Conservation (phyloP, 2,329 filamentous ascomycete genomes). For the Diaporthe eres region DNA sequence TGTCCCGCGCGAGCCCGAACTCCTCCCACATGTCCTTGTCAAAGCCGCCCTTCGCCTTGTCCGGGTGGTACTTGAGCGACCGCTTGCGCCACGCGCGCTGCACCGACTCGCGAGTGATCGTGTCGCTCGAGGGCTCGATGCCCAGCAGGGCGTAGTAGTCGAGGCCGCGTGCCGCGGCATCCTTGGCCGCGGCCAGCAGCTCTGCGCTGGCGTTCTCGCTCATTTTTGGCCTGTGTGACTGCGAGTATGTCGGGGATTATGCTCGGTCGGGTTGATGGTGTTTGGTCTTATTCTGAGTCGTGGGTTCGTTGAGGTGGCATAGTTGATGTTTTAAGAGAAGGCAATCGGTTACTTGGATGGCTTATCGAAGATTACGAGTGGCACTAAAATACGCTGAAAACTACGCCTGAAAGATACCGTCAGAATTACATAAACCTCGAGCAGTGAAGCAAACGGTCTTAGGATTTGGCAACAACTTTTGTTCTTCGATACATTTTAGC, state of each 20-base stretch:
- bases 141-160: conserved; percentile 86
- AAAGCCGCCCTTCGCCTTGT: conserved; percentile 84
- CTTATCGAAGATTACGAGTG: conserved; percentile 30
- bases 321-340: not conserved
- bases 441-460: not conserved
- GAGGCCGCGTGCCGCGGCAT: conserved; percentile 71
- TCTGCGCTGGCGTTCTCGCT: conserved; percentile 55
- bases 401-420: conserved; percentile 13
- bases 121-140: conserved; percentile 69
- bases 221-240: conserved; percentile 7
- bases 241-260: not conserved
- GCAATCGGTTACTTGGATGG: not conserved
- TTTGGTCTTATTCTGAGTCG: not conserved
- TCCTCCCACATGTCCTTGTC: conserved; percentile 88
- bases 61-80: conserved; percentile 92
- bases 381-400: not conserved
- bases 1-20: conserved; percentile 87
- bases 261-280: not conserved
- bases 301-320: not conserved
- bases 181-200: conserved; percentile 66
- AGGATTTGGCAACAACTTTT: not conserved
- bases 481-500: not conserved
- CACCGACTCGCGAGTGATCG: conserved; percentile 71
- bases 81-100: conserved; percentile 87
- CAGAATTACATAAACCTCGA: conserved; percentile 4